Evolutionary conservation across 768 basidiomycete genomes (phyloP), one percentile per base, ranked within the genome.

Genomic region (Exsudoporus frostii): DNA sequence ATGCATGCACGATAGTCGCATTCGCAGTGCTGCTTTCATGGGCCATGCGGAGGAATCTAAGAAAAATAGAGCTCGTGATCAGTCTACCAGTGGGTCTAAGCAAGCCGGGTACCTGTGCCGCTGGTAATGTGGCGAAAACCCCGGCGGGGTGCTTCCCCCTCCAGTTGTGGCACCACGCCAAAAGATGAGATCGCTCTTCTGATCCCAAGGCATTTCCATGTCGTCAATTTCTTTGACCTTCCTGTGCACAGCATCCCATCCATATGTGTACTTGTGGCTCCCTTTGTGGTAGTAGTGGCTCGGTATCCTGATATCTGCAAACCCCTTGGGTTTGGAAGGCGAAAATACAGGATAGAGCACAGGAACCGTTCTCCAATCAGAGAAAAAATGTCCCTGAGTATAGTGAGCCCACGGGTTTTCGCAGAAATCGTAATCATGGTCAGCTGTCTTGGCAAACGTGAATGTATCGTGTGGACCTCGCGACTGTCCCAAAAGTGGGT

Each of bases 91-190:
- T 34, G 47, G 8, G 41, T 59, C 61, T 7, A 19, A 2, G 43
- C 8, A 60, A 50, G 30, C 45, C 11, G 64, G 65, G 37, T 57
- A 87, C 85, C 93, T 78, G 67, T 97, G 94, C 41, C 94, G 80
- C 54, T 98, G 94, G 60, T 94, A 97, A 57, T 84, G 80, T 2
- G 83, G 72, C 3, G 90, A 73, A 65, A 90, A 96, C 0, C 94
- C 93, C 0, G 84, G 82, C 1, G 94, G 94, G 36, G 86, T 86
- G 56, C 80, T 90, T 29, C 94, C 94, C 1, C 95, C 95, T 50
- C 97, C 97, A 0, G 96, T 98, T 0, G 92, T 96, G 3, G 94
- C 92, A 11, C 97, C 97, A 41, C 97, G 76, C 92, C 96, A 99
- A 69, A 95, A 95, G 38, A 98, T 81, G 64, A 81, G 82, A 66